phyloP scores from a whole-genome alignment of 2,329 filamentous ascomycete genomes.

The Blumeriella jaapii region DNA sequence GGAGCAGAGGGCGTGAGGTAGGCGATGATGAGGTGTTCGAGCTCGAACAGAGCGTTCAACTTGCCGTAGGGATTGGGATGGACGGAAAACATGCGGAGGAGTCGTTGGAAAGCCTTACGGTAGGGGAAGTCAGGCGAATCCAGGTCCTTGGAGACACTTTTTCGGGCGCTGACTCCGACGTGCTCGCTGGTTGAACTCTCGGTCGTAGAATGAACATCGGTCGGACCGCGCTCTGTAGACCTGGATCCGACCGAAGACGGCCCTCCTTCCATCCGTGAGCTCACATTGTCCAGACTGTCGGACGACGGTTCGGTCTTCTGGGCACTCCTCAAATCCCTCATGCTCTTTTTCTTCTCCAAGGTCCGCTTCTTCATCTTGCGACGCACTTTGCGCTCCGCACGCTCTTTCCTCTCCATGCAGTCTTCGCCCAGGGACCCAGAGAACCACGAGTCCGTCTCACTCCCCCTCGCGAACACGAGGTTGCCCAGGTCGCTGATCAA shows the following conservation, averaged over 20 bases:
- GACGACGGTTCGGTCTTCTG: constrained; percentile 29
- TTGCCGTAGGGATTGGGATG: constrained; percentile 83
- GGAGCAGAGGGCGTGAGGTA: constrained; percentile 48
- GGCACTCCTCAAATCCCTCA: constrained; percentile 47
- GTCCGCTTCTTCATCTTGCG: constrained; percentile 38
- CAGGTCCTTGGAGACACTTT: constrained; percentile 20
- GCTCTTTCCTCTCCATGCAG: constrained; percentile 51
- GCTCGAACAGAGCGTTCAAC: constrained; percentile 68
- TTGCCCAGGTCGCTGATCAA: constrained; percentile 83
- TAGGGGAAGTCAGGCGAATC: constrained; percentile 58
- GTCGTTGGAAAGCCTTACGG: constrained; percentile 62
- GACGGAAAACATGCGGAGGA: constrained; percentile 78
- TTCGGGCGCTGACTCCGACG: constrained; percentile 10
- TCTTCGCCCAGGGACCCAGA: constrained; percentile 49
- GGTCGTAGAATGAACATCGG: constrained; percentile 18
- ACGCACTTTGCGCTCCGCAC: constrained; percentile 24
- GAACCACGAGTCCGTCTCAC: constrained; percentile 89
- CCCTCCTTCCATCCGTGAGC: constrained; percentile 20
- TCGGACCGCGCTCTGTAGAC: constrained; percentile 15
- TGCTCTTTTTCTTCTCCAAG: constrained; percentile 58
- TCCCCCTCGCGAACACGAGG: constrained; percentile 70
- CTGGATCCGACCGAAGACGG: constrained; percentile 13
- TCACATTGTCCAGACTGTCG: constrained; percentile 16
- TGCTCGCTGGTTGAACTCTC: constrained; percentile 24
- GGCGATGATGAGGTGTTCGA: constrained; percentile 71